Evolutionary conservation across 2,329 filamentous ascomycete genomes (phyloP).

Genomic region (Botrytis cinerea): DNA sequence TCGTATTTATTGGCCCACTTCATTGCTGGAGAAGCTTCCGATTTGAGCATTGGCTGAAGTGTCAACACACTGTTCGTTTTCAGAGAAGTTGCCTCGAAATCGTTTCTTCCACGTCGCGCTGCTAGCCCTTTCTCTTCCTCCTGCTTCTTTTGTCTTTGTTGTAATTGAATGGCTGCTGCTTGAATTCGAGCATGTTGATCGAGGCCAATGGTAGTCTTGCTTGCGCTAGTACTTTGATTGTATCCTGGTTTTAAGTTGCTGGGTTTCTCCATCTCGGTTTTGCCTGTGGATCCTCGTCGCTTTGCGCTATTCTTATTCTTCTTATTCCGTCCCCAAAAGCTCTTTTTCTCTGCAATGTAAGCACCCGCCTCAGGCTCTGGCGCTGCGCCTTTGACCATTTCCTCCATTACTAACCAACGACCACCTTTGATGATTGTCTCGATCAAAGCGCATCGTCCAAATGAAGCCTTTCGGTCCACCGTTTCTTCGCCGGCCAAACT

Average conservation of each 20-base stretch:
- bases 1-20: constrained; percentile 97
- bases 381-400: constrained; percentile 91
- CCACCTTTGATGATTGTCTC: constrained; percentile 82
- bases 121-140: constrained; percentile 52
- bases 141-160: constrained; percentile 72
- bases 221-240: constrained; percentile 51
- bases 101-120: constrained; percentile 57
- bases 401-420: constrained; percentile 92
- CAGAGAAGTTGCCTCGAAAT: constrained; percentile 56
- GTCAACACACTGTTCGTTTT: constrained; percentile 93
- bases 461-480: constrained; percentile 80
- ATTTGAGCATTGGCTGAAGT: constrained; percentile 79
- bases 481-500: constrained; percentile 92
- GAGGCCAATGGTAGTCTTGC: constrained; percentile 81
- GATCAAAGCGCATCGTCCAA: constrained; percentile 88
- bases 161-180: constrained; percentile 82
- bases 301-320: constrained; percentile 60
- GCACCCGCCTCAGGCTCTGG: constrained; percentile 81
- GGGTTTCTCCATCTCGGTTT: constrained; percentile 54
- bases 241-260: constrained; percentile 46
- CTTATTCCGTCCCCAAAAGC: constrained; percentile 84
- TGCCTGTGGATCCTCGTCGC: constrained; percentile 71
- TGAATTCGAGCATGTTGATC: constrained; percentile 94
- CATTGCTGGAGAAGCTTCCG: constrained; percentile 88
- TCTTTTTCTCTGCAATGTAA: constrained; percentile 94